phyloP scores from a whole-genome alignment of 2,329 filamentous ascomycete species.

The Scedosporium boydii region DNA sequence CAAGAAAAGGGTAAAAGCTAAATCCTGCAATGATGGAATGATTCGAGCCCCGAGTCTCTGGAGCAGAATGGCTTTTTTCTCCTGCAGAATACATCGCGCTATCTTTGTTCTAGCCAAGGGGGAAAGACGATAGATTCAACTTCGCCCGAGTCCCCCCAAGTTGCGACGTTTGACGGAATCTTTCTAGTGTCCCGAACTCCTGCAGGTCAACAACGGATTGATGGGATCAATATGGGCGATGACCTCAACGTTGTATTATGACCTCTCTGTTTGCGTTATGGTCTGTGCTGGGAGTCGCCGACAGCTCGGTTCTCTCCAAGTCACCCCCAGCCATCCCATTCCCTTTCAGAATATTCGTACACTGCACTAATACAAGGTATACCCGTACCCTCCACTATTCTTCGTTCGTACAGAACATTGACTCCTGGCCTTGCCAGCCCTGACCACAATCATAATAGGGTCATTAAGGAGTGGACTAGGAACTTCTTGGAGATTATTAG shows the following conservation, averaged over 20 bases:
- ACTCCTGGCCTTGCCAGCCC: too few relatives aligned
- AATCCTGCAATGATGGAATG: too few relatives aligned
- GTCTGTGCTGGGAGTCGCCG: background rate
- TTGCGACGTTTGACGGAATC: background rate
- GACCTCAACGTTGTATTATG: background rate
- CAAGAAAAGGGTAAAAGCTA: too few relatives aligned
- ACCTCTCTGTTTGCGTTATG: background rate
- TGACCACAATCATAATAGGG: background rate
- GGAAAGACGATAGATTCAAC: too few relatives aligned
- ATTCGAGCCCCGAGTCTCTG: too few relatives aligned
- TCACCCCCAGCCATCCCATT: background rate
- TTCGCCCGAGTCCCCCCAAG: background rate
- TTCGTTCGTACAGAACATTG: too few relatives aligned
- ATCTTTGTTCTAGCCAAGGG: too few relatives aligned
- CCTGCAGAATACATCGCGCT: too few relatives aligned
- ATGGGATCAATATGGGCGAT: background rate
- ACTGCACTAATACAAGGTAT: too few relatives aligned
- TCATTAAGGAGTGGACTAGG: background rate
- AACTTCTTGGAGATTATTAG: background rate
- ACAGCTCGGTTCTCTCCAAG: background rate
- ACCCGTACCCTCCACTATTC: too few relatives aligned
- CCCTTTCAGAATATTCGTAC: too few relatives aligned
- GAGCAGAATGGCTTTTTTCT: too few relatives aligned
- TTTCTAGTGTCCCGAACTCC: background rate
- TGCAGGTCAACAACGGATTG: background rate